phyloP scores from a whole-genome alignment of 73 alveolate genomes.

The Uronychia setigera region DNA sequence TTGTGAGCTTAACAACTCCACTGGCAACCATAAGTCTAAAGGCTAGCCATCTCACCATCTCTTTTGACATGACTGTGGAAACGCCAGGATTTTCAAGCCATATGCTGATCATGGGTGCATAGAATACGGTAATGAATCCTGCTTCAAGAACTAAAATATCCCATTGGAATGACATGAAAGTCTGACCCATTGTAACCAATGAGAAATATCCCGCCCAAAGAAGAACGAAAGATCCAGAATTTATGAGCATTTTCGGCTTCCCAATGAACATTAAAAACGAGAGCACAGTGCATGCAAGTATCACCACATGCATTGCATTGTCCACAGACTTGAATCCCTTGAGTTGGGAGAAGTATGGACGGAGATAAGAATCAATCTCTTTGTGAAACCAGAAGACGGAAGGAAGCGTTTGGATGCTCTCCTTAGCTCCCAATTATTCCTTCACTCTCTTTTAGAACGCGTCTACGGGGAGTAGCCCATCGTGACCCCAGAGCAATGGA shows the following conservation, averaged over 20 bases:
- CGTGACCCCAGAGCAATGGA: conserved; percentile 37
- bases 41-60: conserved; percentile 69
- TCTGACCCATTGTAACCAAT: conserved; percentile 63
- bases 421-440: conserved; percentile 11
- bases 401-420: conserved; percentile 6
- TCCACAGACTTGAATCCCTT: conserved; percentile 13
- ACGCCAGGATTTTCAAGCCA: conserved; percentile 17
- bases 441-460: background rate
- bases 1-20: conserved; percentile 77
- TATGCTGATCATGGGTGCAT: conserved; percentile 40
- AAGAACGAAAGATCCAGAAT: conserved; percentile 35
- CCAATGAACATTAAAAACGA: conserved; percentile 43
- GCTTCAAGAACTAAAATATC: conserved; percentile 84
- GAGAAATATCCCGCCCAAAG: conserved; percentile 73
- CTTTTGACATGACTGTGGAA: conserved; percentile 53
- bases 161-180: conserved; percentile 86
- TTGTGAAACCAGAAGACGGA: conserved; percentile 43
- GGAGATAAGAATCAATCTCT: background rate
- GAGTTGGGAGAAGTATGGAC: background rate
- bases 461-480: conserved; percentile 26
- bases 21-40: conserved; percentile 82
- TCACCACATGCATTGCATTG: conserved; percentile 27
- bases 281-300: conserved; percentile 35
- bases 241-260: conserved; percentile 40
- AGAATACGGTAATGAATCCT: conserved; percentile 73